Conservation (phyloP, 305 asterid species). For the Striga hermonthica region DNA sequence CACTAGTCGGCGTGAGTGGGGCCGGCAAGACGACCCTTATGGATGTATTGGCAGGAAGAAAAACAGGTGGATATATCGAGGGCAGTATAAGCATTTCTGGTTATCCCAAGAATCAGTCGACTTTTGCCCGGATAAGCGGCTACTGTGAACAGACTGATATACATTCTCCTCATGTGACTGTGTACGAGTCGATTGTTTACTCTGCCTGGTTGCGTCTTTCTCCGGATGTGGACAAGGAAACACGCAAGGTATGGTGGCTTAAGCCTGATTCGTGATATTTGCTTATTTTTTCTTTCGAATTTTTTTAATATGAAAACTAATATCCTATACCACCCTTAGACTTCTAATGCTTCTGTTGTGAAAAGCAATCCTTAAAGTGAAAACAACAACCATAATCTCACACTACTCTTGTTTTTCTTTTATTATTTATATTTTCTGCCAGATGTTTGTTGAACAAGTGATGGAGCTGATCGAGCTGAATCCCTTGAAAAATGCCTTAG, state of each 20-base stretch:
- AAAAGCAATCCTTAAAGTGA: too few relatives aligned
- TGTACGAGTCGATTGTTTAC: constrained; percentile 81
- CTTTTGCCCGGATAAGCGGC: constrained; percentile 90
- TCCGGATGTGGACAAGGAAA: constrained; percentile 55
- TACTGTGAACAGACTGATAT: constrained; percentile 94
- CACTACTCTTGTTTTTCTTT: neutral
- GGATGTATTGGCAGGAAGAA: constrained; percentile 97
- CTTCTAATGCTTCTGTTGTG: neutral
- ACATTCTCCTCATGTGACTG: constrained; percentile 88
- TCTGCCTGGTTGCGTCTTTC: constrained; percentile 96
- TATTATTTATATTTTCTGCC: neutral
- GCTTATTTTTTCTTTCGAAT: too few relatives aligned
- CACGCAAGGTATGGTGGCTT: constrained; percentile 48
- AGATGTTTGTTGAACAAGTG: constrained; percentile 95
- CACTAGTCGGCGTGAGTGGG: constrained; percentile 93
- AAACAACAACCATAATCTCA: neutral
- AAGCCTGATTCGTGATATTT: neutral
- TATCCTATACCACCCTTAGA: too few relatives aligned
- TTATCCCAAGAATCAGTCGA: constrained; percentile 75
- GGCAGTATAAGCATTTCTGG: constrained; percentile 80
- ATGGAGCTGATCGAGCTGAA: constrained; percentile 89
- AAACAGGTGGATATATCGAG: constrained; percentile 82
- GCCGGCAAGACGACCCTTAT: constrained; percentile 95
- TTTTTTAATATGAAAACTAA: too few relatives aligned
- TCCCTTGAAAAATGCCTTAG: constrained; percentile 61